Evolutionary conservation across 306 rosid species (phyloP).

Genomic region (Elaeagnus macrophylla): DNA sequence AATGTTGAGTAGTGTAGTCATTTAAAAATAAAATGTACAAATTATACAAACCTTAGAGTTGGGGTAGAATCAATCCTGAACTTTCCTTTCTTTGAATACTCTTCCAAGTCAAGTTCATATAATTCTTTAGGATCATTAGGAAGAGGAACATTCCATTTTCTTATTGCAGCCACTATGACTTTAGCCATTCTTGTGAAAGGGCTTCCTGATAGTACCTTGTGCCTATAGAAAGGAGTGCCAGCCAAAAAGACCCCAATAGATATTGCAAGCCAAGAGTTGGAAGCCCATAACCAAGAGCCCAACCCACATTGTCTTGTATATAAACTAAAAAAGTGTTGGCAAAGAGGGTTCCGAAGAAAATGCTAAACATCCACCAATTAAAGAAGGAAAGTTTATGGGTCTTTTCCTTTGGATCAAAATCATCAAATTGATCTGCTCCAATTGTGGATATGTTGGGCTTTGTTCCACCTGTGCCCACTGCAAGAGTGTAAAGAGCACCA

Average conservation of each 20-base stretch:
- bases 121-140: constrained; percentile 52
- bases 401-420: constrained; percentile 67
- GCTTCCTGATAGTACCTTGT: constrained; percentile 38
- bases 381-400: constrained; percentile 68
- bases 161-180: constrained; percentile 53
- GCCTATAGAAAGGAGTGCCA: constrained; percentile 81
- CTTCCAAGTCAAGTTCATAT: constrained; percentile 44
- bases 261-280: constrained; percentile 63
- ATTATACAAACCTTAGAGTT: constrained; percentile 43
- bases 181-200: constrained; percentile 53
- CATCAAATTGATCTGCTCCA: constrained; percentile 95
- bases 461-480: constrained; percentile 85
- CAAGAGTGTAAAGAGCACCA: constrained; percentile 74
- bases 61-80: constrained; percentile 63
- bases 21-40: not conserved
- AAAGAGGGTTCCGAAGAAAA: constrained; percentile 72
- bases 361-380: constrained; percentile 99
- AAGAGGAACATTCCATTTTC: constrained; percentile 45
- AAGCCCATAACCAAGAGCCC: constrained; percentile 81
- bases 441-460: constrained; percentile 91
- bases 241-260: constrained; percentile 46
- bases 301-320: constrained; percentile 81
- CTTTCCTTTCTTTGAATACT: constrained; percentile 36
- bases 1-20: too few species aligned
- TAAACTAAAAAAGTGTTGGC: constrained; percentile 77